phyloP scores from a whole-genome alignment of 805 yeast genomes.

The Candida broadrunensis region DNA sequence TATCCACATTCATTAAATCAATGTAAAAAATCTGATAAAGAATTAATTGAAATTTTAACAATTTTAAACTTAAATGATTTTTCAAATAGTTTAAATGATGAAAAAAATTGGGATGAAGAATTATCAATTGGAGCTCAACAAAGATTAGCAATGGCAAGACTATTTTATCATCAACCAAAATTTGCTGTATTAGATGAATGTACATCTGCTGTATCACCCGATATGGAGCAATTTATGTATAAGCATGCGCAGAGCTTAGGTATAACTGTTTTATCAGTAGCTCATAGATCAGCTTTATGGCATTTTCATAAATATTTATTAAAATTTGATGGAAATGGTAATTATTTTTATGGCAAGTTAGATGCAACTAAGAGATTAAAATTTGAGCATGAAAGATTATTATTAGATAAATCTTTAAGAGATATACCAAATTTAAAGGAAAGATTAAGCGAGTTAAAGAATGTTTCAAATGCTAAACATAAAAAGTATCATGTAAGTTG shows the following conservation, averaged over 20 bases:
- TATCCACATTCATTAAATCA: conserved; percentile 75
- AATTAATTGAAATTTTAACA: conserved; percentile 51
- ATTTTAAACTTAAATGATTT: conserved; percentile 61
- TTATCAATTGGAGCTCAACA: conserved; percentile 91
- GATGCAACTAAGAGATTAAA: conserved; percentile 71
- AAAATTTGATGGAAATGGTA: conserved; percentile 84
- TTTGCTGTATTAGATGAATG: conserved; percentile 96
- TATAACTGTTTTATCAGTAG: conserved; percentile 83
- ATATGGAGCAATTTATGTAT: conserved; percentile 88
- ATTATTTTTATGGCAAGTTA: conserved; percentile 56
- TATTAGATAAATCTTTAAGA: conserved; percentile 66
- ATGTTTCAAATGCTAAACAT: conserved; percentile 46
- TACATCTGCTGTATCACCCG: conserved; percentile 89
- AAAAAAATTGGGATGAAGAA: conserved; percentile 85
- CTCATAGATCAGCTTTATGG: conserved; percentile 92
- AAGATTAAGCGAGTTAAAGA: conserved; percentile 61
- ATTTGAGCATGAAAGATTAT: conserved; percentile 75
- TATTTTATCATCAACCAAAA: conserved; percentile 86
- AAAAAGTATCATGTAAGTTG: conserved; percentile 27
- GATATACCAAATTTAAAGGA: conserved; percentile 66
- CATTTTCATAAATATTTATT: conserved; percentile 80
- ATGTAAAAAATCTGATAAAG: conserved; percentile 47
- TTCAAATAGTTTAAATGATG: conserved; percentile 58
- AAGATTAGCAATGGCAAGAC: conserved; percentile 86
- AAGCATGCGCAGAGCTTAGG: conserved; percentile 74